Percentiles rank a stretch among this genome's conserved stretches.
These are phyloP conservation scores for Termitomyces sp. DNA, from an alignment of 1,284 basidiomycete genomes.

Conservation along the genomic window DNA sequence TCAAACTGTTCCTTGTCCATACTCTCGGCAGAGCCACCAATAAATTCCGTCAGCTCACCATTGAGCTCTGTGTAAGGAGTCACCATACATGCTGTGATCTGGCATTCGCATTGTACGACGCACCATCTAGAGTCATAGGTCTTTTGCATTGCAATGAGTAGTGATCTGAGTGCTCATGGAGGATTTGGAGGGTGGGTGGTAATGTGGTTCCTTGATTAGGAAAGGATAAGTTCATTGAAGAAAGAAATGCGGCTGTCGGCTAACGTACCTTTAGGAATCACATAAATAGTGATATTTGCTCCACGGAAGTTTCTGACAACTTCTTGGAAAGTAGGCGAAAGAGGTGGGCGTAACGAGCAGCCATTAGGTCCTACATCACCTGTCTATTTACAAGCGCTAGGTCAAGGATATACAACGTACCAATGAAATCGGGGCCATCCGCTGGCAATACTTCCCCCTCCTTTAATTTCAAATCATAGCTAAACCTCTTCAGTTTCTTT, in stretches of 20 bases:
- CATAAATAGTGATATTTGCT: conserved; percentile 8
- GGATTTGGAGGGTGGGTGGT: conserved; percentile 6
- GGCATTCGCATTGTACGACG: not conserved
- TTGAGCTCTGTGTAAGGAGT: conserved; percentile 5
- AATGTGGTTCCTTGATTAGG: conserved; percentile 5
- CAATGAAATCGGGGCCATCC: conserved; percentile 8
- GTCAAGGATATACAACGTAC: not conserved
- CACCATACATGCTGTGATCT: not conserved
- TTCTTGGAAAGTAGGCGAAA: conserved; percentile 12
- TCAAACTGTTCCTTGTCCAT: conserved; percentile 13
- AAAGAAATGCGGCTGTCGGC: not conserved
- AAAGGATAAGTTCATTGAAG: not conserved
- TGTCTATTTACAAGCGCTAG: not conserved
- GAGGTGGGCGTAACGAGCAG: conserved; percentile 10
- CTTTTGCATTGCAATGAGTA: conserved; percentile 11
- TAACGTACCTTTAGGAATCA: conserved; percentile 8
- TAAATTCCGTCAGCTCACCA: conserved; percentile 5
- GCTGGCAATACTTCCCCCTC: conserved; percentile 5
- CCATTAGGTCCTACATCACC: conserved; percentile 4
- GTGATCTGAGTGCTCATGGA: conserved; percentile 12
- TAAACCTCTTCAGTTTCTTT: conserved; percentile 7
- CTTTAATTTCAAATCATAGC: conserved; percentile 11
- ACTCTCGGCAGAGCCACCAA: not conserved
- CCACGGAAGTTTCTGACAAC: conserved; percentile 13
- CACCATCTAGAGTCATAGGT: conserved; percentile 9